Conservation (phyloP, 2,329 filamentous ascomycete species). For the Escovopsis weberi region DNA sequence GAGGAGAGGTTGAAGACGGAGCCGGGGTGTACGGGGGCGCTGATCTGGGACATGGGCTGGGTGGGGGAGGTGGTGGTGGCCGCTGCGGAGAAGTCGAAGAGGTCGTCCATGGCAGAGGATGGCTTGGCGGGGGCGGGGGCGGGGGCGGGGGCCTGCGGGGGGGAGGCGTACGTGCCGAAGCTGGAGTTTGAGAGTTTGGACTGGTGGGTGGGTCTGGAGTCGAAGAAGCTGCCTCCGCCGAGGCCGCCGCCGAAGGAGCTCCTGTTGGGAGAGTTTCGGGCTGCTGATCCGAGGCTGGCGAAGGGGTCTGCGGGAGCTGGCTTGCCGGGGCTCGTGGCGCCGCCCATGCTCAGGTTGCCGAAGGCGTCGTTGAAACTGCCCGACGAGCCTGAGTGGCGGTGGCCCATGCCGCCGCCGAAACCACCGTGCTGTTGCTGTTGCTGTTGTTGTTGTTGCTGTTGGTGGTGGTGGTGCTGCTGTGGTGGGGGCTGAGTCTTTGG, state of each 20-base stretch:
- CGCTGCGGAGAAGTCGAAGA: constrained; percentile 62
- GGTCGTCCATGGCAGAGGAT: constrained; percentile 53
- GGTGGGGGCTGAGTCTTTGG: constrained; percentile 56
- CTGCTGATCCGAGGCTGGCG: constrained; percentile 35
- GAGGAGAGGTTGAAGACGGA: constrained; percentile 75
- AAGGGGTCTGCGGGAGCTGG: constrained; percentile 37
- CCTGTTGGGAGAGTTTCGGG: constrained; percentile 15
- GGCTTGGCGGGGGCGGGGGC: constrained; percentile 23
- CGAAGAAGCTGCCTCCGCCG: constrained; percentile 73
- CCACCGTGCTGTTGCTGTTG: constrained; percentile 39
- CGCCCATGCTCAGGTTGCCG: constrained; percentile 30
- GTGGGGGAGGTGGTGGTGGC: constrained; percentile 28
- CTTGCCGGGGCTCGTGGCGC: constrained; percentile 26
- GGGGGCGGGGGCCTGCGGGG: constrained; percentile 23
- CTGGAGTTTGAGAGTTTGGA: constrained; percentile 40
- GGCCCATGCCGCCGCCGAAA: constrained; percentile 50
- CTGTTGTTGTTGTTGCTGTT: background rate
- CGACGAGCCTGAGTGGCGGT: constrained; percentile 33
- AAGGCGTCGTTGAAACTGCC: constrained; percentile 69
- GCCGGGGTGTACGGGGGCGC: constrained; percentile 26
- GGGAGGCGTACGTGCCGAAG: constrained; percentile 45
- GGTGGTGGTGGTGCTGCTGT: constrained; percentile 10
- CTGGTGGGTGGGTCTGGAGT: constrained; percentile 51
- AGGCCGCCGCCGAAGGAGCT: constrained; percentile 33
- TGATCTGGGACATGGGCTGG: constrained; percentile 20